Evolutionary conservation across 78 protist species (phyloP), one percentile per base, ranked within the genome.

Genomic region (Neovahlkampfia damariscottae): DNA sequence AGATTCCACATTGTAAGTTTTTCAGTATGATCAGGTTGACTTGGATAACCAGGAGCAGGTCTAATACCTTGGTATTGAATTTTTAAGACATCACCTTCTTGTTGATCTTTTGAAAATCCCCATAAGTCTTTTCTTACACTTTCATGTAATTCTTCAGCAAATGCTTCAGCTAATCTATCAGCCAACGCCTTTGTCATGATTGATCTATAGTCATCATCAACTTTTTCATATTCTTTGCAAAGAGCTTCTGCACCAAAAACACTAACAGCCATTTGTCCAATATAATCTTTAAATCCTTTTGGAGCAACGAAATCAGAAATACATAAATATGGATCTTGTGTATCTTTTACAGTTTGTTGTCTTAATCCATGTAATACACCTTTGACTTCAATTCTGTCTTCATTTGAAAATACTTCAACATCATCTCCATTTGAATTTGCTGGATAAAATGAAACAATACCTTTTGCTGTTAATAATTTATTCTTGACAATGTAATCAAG

Each of bases 11-110:
- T 84, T 4, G 88, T 73, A 28, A 6, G 10, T 90, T 95, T 95
- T 80, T 95, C 98, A n/a, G 92, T 92, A 86, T 96, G 99, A 87
- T 97, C 99, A 2, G 99, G 99, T 86, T 93, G 98, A 9, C 89
- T 78, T 3, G 99, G 99, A 74, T 96, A 97, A 34, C 99, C 99
- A 0, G 96, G 97, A 0, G 99, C 99, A 0, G 99, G 99, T 2
- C 99, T 85, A 77, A 97, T 96, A 70, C 99, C 99, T 40, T 78
- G 78, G 84, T 93, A 91, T 81, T 79, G 69, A 31, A 90, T 66
- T 78, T 86, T 81, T 78, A 88, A 82, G 66, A 93, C 28, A 38
- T 38, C 9, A 36, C 93, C 19, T n/a, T 3, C 71, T 2, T 35
- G 10, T 81, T 93, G 95, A 31, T 77, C 80, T 28, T 71, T 39